Percentiles rank a stretch among this genome's conserved stretches.
phyloP scores from a whole-genome alignment of 2,329 filamentous ascomycete species.

The Colletotrichum liaoningense region DNA sequence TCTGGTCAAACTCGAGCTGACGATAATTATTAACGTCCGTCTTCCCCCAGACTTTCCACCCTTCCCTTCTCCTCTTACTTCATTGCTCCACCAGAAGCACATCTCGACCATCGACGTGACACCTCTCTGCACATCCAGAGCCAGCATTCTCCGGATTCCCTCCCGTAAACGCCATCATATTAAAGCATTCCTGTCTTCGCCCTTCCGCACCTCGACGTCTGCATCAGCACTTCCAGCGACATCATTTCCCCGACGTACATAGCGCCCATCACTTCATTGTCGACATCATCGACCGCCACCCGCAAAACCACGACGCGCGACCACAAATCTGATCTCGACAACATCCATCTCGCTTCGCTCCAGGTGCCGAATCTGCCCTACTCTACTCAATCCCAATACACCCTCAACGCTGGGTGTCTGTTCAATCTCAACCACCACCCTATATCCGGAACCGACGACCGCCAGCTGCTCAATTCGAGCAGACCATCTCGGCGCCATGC shows the following conservation, averaged over 20 bases:
- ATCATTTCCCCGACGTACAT: conserved; percentile 1
- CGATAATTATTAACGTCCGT: conserved; percentile 37
- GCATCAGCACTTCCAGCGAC: background rate
- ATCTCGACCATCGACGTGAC: conserved; percentile 8
- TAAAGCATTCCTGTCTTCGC: conserved; percentile 21
- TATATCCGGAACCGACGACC: conserved; percentile 37
- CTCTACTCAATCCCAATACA: background rate
- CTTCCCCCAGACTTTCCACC: conserved; percentile 38
- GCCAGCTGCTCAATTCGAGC: conserved; percentile 51
- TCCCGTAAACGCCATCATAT: conserved; percentile 19
- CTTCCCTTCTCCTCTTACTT: conserved; percentile 30
- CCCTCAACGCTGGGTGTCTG: conserved; percentile 15
- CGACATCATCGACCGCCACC: conserved; percentile 16
- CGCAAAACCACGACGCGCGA: background rate
- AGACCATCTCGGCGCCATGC: conserved; percentile 69
- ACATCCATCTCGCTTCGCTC: conserved; percentile 6
- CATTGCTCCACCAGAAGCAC: conserved; percentile 34
- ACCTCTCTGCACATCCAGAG: conserved; percentile 15
- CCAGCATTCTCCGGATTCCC: conserved; percentile 20
- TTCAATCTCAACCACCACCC: conserved; percentile 39
- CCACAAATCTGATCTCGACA: conserved; percentile 1
- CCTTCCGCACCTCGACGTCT: background rate
- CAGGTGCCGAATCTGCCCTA: conserved; percentile 25
- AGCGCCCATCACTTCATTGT: background rate
- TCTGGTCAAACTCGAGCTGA: conserved; percentile 24